Evolutionary conservation across 495 filamentous ascomycete species (phyloP).

Genomic region (Wilcoxina mikolae): DNA sequence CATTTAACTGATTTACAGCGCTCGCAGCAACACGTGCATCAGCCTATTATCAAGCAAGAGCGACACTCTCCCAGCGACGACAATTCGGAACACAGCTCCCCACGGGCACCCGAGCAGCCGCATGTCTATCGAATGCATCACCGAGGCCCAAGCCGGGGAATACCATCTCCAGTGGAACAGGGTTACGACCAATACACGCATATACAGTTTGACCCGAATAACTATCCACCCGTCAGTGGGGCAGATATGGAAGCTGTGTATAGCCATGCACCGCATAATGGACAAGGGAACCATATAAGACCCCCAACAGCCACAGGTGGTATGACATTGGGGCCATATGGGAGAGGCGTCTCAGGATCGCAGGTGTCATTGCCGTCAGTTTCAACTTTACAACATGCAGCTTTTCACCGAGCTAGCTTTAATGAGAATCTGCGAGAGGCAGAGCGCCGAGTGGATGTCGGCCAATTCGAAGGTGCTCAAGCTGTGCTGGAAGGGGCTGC

Average conservation of each 20-base stretch:
- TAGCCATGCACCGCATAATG: slow-evolving; percentile 13
- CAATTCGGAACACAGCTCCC: neutral
- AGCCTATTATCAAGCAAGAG: slow-evolving; percentile 9
- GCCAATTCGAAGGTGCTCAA: slow-evolving; percentile 21
- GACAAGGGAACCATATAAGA: slow-evolving; percentile 12
- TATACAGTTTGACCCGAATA: neutral
- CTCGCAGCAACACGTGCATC: slow-evolving; percentile 15
- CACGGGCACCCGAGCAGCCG: neutral
- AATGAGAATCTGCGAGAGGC: slow-evolving; percentile 17
- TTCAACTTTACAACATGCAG: slow-evolving; percentile 12
- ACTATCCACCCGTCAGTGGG: neutral
- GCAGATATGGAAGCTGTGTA: slow-evolving; percentile 10
- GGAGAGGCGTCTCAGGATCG: slow-evolving; percentile 13
- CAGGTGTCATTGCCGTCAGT: slow-evolving; percentile 22
- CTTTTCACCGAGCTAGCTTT: slow-evolving; percentile 13
- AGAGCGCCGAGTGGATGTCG: slow-evolving; percentile 14
- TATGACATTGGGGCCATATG: slow-evolving; percentile 13
- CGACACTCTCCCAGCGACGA: neutral
- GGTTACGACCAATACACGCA: neutral
- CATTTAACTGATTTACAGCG: slow-evolving; percentile 9
- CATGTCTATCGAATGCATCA: neutral
- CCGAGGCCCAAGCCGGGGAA: neutral
- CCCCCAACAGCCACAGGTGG: slow-evolving; percentile 14
- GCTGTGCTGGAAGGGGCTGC: slow-evolving; percentile 16
- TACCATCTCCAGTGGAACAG: neutral